A percentile compares a stretch with the other conserved stretches of the same genome.
Conservation (phyloP, 805 yeast species). For the Myxozyma lipomycoides region DNA sequence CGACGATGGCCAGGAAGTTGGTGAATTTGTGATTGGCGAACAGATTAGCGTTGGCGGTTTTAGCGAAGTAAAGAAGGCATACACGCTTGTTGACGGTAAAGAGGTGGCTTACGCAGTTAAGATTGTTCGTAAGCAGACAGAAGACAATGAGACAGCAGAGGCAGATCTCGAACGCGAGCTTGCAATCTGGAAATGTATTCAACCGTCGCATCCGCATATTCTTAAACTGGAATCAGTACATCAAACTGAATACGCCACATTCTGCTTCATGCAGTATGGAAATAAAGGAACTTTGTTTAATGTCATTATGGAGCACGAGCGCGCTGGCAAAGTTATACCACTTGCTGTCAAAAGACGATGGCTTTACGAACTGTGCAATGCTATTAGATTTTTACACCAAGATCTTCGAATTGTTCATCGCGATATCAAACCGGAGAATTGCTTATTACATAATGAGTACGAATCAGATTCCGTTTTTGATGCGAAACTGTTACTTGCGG, state of each 20-base stretch:
- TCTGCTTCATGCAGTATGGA: conserved; percentile 65
- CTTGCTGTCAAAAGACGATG: conserved; percentile 11
- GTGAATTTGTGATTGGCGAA: conserved; percentile 59
- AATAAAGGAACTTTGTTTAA: conserved; percentile 81
- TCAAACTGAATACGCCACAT: conserved; percentile 58
- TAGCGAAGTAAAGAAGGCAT: conserved; percentile 77
- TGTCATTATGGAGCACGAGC: conserved; percentile 17
- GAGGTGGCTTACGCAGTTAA: conserved; percentile 52
- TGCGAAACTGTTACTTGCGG: conserved; percentile 58
- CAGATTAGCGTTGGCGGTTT: conserved; percentile 87
- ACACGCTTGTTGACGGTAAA: conserved; percentile 32
- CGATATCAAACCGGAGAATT: conserved; percentile 78
- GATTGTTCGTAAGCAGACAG: conserved; percentile 39
- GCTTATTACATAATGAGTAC: conserved; percentile 49
- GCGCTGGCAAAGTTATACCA: conserved; percentile 26
- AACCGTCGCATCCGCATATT: conserved; percentile 53
- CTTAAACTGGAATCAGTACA: conserved; percentile 58
- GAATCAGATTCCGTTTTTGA: background rate
- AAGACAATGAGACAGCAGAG: conserved; percentile 42
- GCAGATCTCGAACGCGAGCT: conserved; percentile 67
- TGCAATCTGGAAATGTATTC: conserved; percentile 63
- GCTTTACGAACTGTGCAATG: conserved; percentile 51
- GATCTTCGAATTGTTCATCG: conserved; percentile 67
- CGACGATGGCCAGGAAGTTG: conserved; percentile 66
- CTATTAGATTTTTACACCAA: conserved; percentile 61